Base-by-base conservation (phyloP, 2,329 filamentous ascomycete species). In the Colletotrichum tropicicola region DNA sequence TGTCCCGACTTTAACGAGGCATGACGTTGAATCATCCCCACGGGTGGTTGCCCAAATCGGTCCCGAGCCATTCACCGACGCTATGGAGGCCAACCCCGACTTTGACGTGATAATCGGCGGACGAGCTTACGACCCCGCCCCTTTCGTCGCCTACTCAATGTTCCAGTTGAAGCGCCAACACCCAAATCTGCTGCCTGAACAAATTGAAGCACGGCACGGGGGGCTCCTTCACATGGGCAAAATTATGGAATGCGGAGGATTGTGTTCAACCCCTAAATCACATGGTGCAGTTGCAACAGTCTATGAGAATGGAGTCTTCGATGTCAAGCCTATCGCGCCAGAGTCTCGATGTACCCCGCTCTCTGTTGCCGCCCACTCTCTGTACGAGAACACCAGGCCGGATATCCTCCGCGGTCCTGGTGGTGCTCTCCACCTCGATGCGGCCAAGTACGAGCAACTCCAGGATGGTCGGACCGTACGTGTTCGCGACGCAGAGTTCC, bases 351-450 rank as follows among this genome's bases (percentile, higher is more conserved):
- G 85, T 64, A 86, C 81, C 0, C 78, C 82, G 0, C 58, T 81
- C 0, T 82, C 80, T 0, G 84, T 87, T 0, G 84, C 84, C 1
- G 82, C 85, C 0, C 85, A 87, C 65, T 81, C 83, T 0, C 70
- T 87, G 9, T 87, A 87, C 54, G 85, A 87, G 73, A 87, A 87
- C 64, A 77, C 79, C 0, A 70, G 85, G 15, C 85, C 85, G 0
- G 85, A 87, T 69, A 68, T 82, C 1, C 69, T 87, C 2, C 65
- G 73, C 5, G 85, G 85, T 0, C 85, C 85, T 0, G 85, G 85
- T 0, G 85, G 85, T 0, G 70, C 73, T 6, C 74, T 87, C 0
- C 73, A 83, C 43, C 71, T 87, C 0, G 73, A 74, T 0, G 48
- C 72, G 0, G 74, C 80, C 1, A 75, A 68, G 2, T 86, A 85